A percentile compares a stretch with the other conserved stretches of the same genome.
phyloP scores from a whole-genome alignment of 805 yeast species.

The Metschnikowia colocasiae region DNA sequence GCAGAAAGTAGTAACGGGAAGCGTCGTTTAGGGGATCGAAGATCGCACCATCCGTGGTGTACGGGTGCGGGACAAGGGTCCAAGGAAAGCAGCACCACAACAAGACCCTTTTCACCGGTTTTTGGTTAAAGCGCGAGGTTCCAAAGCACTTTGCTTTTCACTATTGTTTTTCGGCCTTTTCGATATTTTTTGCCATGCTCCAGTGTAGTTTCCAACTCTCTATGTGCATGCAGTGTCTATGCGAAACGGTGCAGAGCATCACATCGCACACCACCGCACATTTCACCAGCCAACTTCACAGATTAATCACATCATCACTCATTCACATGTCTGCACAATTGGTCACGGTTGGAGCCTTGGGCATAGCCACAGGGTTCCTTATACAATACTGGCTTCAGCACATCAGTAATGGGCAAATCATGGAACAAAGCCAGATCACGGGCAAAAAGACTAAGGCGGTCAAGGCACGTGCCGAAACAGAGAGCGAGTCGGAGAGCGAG shows the following conservation, averaged over 20 bases:
- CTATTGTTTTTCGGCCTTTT: no score
- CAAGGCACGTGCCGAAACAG: neutral
- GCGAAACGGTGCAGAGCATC: no score
- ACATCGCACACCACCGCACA: neutral
- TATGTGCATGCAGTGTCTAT: no score
- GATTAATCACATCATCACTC: neutral
- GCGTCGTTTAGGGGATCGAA: neutral
- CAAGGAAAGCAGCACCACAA: no score
- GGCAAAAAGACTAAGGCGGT: neutral
- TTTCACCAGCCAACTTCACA: neutral
- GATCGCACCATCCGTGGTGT: neutral
- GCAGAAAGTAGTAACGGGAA: neutral
- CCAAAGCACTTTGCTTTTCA: no score
- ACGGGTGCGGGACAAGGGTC: neutral
- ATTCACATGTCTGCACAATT: constrained; percentile 6
- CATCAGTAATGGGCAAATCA: neutral
- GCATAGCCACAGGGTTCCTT: constrained; percentile 35
- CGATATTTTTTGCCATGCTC: no score
- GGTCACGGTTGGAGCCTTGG: constrained; percentile 30
- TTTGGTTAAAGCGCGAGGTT: no score
- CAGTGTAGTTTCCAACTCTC: no score
- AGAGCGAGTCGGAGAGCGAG: neutral
- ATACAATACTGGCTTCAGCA: neutral
- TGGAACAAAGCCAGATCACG: no score
- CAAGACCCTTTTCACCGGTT: no score